A percentile compares a stretch with the other conserved stretches of the same genome.
Conservation (phyloP, 2,329 filamentous ascomycete genomes). For the Trichoderma guizhouense region DNA sequence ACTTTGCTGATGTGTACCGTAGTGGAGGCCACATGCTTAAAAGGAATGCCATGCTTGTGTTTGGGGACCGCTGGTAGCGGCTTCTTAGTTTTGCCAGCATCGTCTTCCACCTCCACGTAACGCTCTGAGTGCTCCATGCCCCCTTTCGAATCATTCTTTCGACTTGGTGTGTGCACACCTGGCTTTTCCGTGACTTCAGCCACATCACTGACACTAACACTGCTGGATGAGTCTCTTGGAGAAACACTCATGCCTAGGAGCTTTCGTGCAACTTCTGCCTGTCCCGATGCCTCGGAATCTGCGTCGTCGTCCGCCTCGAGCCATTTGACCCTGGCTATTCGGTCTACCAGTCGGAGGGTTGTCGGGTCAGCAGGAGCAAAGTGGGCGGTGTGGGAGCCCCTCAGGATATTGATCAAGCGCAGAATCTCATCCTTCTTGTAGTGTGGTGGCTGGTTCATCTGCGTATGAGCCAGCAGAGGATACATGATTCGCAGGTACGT, state of each 20-base stretch:
- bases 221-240: constrained; percentile 63
- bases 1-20: constrained; percentile 30
- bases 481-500: constrained; percentile 93
- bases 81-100: constrained; percentile 40
- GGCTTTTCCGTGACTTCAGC: constrained; percentile 79
- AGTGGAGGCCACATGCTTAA: constrained; percentile 33
- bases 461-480: constrained; percentile 85
- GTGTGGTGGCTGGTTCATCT: constrained; percentile 78
- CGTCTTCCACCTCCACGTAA: constrained; percentile 15
- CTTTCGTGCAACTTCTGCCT: constrained; percentile 53
- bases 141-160: constrained; percentile 28
- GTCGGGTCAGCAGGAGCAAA: constrained; percentile 81
- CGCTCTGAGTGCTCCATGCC: not conserved
- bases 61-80: constrained; percentile 53
- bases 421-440: constrained; percentile 89
- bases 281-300: constrained; percentile 34
- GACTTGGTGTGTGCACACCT: constrained; percentile 75
- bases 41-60: constrained; percentile 52
- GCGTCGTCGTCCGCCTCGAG: constrained; percentile 45
- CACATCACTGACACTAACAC: constrained; percentile 72
- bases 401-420: constrained; percentile 69
- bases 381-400: constrained; percentile 62
- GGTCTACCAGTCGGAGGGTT: constrained; percentile 70
- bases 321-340: constrained; percentile 72
- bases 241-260: constrained; percentile 70